A percentile compares a stretch with the other conserved stretches of the same genome.
phyloP scores from a whole-genome alignment of 805 yeast genomes.

The Candida saitoana region DNA sequence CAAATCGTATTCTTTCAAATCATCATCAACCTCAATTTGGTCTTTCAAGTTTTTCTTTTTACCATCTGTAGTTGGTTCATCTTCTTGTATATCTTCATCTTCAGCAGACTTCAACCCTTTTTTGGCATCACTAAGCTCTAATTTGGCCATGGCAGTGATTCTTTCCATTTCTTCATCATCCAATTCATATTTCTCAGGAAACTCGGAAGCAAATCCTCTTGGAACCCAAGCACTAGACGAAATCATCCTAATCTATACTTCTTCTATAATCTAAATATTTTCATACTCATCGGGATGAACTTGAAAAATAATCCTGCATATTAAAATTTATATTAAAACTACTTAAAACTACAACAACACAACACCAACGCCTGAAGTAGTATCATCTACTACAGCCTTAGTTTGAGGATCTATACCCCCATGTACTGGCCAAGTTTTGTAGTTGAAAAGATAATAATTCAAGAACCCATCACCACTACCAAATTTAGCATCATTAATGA shows the following conservation, averaged over 20 bases:
- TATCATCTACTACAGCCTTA: slow-evolving; percentile 48
- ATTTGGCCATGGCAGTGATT: slow-evolving; percentile 77
- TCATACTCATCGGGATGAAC: slow-evolving; percentile 2
- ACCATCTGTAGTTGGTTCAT: slow-evolving; percentile 15
- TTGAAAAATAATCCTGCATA: background rate
- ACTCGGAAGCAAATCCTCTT: slow-evolving; percentile 89
- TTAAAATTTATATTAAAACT: no score
- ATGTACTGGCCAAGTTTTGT: slow-evolving; percentile 69
- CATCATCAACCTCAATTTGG: slow-evolving; percentile 71
- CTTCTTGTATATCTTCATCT: slow-evolving; percentile 28
- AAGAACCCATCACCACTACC: slow-evolving; percentile 92
- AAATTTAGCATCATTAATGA: slow-evolving; percentile 78
- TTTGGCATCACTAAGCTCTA: slow-evolving; percentile 74
- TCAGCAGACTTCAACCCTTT: slow-evolving; percentile 54
- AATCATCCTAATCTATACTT: slow-evolving; percentile 49
- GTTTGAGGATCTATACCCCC: slow-evolving; percentile 70
- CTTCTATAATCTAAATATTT: background rate
- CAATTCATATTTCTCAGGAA: slow-evolving; percentile 82
- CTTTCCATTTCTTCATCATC: slow-evolving; percentile 92
- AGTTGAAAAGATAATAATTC: slow-evolving; percentile 89
- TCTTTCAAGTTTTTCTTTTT: slow-evolving; percentile 30
- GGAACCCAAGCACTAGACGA: slow-evolving; percentile 96
- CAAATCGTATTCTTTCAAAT: slow-evolving; percentile 80
- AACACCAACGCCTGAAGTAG: slow-evolving; percentile 82
- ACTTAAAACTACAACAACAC: slow-evolving; percentile 71